These are phyloP conservation scores for Fusarium lateritium DNA, from an alignment of 2,329 filamentous ascomycete genomes.

Conservation along the genomic window DNA sequence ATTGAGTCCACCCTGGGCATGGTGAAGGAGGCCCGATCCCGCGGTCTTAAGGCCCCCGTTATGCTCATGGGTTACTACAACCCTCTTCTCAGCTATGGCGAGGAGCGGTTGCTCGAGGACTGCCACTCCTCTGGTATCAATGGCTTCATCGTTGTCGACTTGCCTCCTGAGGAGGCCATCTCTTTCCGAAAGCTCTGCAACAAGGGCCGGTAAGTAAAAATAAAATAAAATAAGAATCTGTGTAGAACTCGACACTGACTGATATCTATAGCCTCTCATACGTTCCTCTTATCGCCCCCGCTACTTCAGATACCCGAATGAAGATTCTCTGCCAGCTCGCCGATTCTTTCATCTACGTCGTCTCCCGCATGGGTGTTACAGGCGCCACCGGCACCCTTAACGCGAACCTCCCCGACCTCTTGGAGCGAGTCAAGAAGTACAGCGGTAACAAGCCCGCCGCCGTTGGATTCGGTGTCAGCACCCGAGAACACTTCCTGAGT, in stretches of 20 bases:
- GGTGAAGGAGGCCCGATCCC: slow-evolving; percentile 83
- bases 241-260: slow-evolving; percentile 1
- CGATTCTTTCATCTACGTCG: slow-evolving; percentile 99
- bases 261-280: slow-evolving; percentile 80
- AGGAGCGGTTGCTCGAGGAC: slow-evolving; percentile 88
- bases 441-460: slow-evolving; percentile 92
- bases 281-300: slow-evolving; percentile 94
- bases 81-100: slow-evolving; percentile 92
- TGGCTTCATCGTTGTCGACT: slow-evolving; percentile 96
- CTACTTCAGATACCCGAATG: slow-evolving; percentile 94
- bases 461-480: slow-evolving; percentile 97
- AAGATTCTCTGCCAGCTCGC: slow-evolving; percentile 95
- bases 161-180: slow-evolving; percentile 95
- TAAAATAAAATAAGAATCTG: too few species aligned
- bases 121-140: slow-evolving; percentile 89
- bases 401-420: slow-evolving; percentile 82
- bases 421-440: slow-evolving; percentile 90
- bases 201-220: slow-evolving; percentile 74
- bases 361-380: slow-evolving; percentile 96
- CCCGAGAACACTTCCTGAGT: slow-evolving; percentile 90
- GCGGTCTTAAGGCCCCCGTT: slow-evolving; percentile 85
- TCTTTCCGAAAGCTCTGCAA: slow-evolving; percentile 90
- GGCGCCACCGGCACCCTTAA: slow-evolving; percentile 89
- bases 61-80: slow-evolving; percentile 99
- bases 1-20: slow-evolving; percentile 85